These are phyloP conservation scores for Camelina hispida DNA, from an alignment of 345 rosid genomes.

Conservation along the genomic window DNA sequence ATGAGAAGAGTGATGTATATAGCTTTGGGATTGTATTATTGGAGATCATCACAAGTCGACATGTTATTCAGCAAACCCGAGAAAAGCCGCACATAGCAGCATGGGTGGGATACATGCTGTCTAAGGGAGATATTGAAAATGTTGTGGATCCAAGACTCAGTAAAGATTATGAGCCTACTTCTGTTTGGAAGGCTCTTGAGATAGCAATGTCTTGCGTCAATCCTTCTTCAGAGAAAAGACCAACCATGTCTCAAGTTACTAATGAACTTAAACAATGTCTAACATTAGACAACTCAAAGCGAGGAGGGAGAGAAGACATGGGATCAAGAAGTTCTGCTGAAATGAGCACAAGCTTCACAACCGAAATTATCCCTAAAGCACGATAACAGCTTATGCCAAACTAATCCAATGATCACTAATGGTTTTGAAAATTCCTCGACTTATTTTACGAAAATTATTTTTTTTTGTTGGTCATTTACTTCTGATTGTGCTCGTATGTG, in stretches of 20 bases:
- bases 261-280: background rate
- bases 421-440: background rate
- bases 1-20: slow-evolving; percentile 47
- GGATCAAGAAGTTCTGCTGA: background rate
- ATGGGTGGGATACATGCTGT: slow-evolving; percentile 5
- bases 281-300: background rate
- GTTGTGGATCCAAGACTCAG: background rate
- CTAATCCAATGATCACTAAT: background rate
- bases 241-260: slow-evolving; percentile 4
- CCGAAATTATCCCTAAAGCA: background rate
- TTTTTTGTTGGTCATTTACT: background rate
- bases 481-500: background rate
- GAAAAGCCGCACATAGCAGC: slow-evolving; percentile 19
- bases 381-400: background rate
- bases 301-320: background rate
- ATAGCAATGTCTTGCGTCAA: background rate
- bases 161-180: slow-evolving; percentile 2
- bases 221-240: background rate
- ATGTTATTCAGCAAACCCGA: slow-evolving; percentile 24
- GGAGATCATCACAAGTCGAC: slow-evolving; percentile 45
- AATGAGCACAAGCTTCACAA: background rate
- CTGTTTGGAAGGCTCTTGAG: slow-evolving; percentile 16
- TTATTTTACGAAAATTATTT: background rate
- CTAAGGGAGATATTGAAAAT: background rate
- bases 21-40: slow-evolving; percentile 50